A percentile compares a stretch with the other conserved stretches of the same genome.
Conservation (phyloP, 257 asterid genomes). For the Avicennia marina region DNA sequence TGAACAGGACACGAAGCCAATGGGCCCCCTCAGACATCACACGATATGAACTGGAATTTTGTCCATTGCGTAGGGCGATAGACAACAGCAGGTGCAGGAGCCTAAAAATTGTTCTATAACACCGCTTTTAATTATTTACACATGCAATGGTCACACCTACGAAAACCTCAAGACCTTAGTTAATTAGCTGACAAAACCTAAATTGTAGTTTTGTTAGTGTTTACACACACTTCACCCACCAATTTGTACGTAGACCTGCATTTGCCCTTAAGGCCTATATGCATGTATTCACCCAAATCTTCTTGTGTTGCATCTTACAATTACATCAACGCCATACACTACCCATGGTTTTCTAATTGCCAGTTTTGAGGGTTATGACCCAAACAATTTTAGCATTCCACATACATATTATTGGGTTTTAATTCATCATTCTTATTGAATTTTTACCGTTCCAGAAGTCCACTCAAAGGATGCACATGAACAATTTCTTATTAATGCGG, state of each 20-base stretch:
- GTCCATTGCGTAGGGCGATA: conserved; percentile 33
- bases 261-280: too few relatives aligned
- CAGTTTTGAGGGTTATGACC: too few relatives aligned
- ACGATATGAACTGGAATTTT: conserved; percentile 4
- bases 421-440: too few relatives aligned
- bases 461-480: background rate
- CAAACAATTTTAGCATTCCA: too few relatives aligned
- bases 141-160: conserved; percentile 16
- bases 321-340: too few relatives aligned
- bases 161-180: conserved; percentile 18
- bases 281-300: too few relatives aligned
- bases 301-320: too few relatives aligned
- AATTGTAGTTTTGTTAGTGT: background rate
- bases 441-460: too few relatives aligned
- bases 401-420: background rate
- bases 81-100: conserved; percentile 22
- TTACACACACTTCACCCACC: background rate
- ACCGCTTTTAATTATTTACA: conserved; percentile 17
- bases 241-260: too few relatives aligned
- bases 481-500: background rate
- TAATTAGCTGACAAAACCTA: too few relatives aligned
- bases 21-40: conserved; percentile 29
- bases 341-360: too few relatives aligned
- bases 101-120: background rate
- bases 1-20: conserved; percentile 24